phyloP scores from a whole-genome alignment of 768 basidiomycete genomes.

The Pulveroboletus sp. region DNA sequence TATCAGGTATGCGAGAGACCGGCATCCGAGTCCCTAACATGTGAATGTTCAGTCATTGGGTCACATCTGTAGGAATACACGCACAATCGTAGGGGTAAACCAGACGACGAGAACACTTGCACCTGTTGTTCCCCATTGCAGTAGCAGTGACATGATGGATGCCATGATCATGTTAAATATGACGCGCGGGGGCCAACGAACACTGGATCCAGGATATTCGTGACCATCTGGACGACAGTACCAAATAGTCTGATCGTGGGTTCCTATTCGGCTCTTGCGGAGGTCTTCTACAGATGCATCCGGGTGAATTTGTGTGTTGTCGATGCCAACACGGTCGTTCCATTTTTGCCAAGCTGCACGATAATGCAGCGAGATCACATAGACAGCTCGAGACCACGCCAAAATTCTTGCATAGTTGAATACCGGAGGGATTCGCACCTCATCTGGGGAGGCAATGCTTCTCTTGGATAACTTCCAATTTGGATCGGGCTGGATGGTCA shows the following conservation, averaged over 20 bases:
- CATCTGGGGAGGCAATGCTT: conserved; percentile 19
- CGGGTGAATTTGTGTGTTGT: background rate
- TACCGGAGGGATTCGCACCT: conserved; percentile 20
- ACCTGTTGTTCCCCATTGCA: conserved; percentile 32
- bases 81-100: conserved; percentile 30
- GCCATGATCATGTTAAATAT: conserved; percentile 28
- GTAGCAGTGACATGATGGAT: conserved; percentile 23
- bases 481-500: conserved; percentile 13
- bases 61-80: too few species aligned
- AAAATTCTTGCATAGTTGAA: conserved; percentile 24
- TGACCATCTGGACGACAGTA: conserved; percentile 21
- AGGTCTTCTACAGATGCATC: conserved; percentile 18
- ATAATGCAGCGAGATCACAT: conserved; percentile 15
- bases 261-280: conserved; percentile 16
- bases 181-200: conserved; percentile 22
- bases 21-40: conserved; percentile 31
- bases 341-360: conserved; percentile 13
- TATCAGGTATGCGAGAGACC: conserved; percentile 29
- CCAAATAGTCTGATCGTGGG: conserved; percentile 9
- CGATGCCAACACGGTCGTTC: background rate
- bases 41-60: background rate
- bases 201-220: background rate
- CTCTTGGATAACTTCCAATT: background rate
- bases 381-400: conserved; percentile 17
- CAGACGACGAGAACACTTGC: conserved; percentile 27